A percentile compares a stretch with the other conserved stretches of the same genome.
Evolutionary conservation across 176 grass and related monocot genomes (phyloP).

Genomic region (Cymbopogon citratus): DNA sequence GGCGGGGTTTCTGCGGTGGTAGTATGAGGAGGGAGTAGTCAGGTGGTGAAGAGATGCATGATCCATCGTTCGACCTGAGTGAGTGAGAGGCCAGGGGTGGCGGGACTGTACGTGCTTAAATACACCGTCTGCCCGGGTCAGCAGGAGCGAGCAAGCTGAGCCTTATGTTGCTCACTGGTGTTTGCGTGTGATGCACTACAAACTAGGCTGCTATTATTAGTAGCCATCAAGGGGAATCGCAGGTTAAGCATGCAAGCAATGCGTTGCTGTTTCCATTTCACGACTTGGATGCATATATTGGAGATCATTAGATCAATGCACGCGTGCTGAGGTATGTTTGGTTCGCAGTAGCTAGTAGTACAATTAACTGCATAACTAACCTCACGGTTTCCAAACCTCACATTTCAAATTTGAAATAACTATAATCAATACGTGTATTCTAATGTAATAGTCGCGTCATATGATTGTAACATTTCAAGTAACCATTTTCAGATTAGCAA

Average conservation of each 20-base stretch:
- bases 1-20: not conserved
- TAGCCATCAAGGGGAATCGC: not conserved
- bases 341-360: not conserved
- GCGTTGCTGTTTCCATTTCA: not conserved
- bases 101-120: not conserved
- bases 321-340: not conserved
- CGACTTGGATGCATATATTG: not conserved
- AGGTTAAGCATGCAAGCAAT: not conserved
- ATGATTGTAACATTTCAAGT: not conserved
- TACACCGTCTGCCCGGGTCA: not conserved
- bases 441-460: not conserved
- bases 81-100: not conserved
- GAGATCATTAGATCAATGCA: not conserved
- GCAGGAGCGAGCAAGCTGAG: not conserved
- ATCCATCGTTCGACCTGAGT: not conserved
- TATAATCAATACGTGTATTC: not conserved
- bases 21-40: not conserved
- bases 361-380: not conserved
- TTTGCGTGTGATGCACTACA: constrained; percentile 18
- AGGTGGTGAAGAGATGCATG: not conserved
- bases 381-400: not conserved
- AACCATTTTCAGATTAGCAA: not conserved
- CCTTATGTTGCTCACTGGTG: not conserved
- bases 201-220: not conserved
- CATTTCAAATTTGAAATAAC: not conserved